Evolutionary conservation across 768 basidiomycete genomes (phyloP).

Genomic region (Candolleomyces eurysporus): DNA sequence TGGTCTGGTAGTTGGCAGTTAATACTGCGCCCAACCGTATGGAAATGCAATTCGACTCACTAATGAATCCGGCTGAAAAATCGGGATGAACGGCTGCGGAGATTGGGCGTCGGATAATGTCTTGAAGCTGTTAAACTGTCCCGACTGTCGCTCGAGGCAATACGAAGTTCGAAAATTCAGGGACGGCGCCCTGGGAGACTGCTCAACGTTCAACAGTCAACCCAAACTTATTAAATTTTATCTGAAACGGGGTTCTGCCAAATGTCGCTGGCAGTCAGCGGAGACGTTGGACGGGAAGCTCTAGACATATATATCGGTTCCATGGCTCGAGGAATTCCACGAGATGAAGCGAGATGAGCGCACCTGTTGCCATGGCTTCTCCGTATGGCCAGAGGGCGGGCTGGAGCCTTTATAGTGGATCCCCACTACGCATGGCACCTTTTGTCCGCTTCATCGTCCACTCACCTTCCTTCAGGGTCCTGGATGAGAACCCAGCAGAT

Average conservation of each 20-base stretch:
- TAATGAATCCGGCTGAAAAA: not conserved
- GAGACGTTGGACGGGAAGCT: not conserved
- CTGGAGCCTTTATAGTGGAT: too few species aligned
- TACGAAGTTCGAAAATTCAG: too few species aligned
- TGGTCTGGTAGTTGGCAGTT: too few species aligned
- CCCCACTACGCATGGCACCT: too few species aligned
- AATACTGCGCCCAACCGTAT: not conserved
- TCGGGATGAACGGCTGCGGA: not conserved
- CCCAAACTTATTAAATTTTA: too few species aligned
- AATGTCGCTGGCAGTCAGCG: not conserved
- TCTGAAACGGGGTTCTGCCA: not conserved
- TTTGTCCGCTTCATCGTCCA: too few species aligned
- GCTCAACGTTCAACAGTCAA: too few species aligned
- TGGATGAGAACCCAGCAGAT: too few species aligned
- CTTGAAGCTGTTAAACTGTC: not conserved
- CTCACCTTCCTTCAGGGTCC: too few species aligned
- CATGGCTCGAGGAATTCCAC: not conserved
- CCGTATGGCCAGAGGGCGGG: not conserved
- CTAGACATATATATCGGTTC: not conserved
- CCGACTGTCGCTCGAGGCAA: not conserved
- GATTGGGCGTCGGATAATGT: not conserved
- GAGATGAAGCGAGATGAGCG: not conserved
- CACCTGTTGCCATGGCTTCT: slow-evolving; percentile 3
- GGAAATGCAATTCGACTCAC: not conserved
- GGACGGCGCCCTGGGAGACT: too few species aligned